These are phyloP conservation scores for Lactifluus pinguis DNA, from an alignment of 768 basidiomycete genomes.

Conservation along the genomic window DNA sequence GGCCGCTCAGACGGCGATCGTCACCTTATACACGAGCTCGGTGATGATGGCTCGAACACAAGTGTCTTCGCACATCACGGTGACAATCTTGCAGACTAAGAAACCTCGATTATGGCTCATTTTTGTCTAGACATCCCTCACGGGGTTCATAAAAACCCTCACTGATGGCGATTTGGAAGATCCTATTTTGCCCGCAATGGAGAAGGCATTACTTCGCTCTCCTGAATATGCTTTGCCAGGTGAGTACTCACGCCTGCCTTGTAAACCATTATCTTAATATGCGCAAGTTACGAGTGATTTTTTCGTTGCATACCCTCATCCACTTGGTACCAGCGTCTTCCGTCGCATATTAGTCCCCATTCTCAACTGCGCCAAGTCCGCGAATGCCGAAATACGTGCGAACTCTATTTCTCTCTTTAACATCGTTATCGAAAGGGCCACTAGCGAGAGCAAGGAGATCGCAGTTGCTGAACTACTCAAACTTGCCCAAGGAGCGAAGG, in stretches of 20 bases:
- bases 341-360: constrained; percentile 47
- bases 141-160: constrained; percentile 54
- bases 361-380: constrained; percentile 67
- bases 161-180: constrained; percentile 41
- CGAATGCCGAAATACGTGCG: constrained; percentile 49
- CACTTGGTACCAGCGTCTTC: constrained; percentile 41
- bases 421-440: constrained; percentile 30
- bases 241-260: constrained; percentile 26
- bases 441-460: constrained; percentile 32
- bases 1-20: constrained; percentile 41
- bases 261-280: constrained; percentile 2
- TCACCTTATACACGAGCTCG: constrained; percentile 47
- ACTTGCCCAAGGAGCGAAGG: constrained; percentile 79
- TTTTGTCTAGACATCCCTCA: constrained; percentile 36
- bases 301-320: constrained; percentile 43
- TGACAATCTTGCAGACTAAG: constrained; percentile 26
- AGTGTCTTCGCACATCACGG: constrained; percentile 51
- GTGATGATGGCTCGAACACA: constrained; percentile 61
- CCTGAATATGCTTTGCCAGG: constrained; percentile 69
- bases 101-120: constrained; percentile 6
- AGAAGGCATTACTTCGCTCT: constrained; percentile 72
- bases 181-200: constrained; percentile 59
- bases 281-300: constrained; percentile 47
- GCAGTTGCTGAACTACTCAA: constrained; percentile 57
- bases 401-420: constrained; percentile 52